These are phyloP conservation scores for Canariomyces notabilis DNA, from an alignment of 2,329 filamentous ascomycete species.

Conservation along the genomic window DNA sequence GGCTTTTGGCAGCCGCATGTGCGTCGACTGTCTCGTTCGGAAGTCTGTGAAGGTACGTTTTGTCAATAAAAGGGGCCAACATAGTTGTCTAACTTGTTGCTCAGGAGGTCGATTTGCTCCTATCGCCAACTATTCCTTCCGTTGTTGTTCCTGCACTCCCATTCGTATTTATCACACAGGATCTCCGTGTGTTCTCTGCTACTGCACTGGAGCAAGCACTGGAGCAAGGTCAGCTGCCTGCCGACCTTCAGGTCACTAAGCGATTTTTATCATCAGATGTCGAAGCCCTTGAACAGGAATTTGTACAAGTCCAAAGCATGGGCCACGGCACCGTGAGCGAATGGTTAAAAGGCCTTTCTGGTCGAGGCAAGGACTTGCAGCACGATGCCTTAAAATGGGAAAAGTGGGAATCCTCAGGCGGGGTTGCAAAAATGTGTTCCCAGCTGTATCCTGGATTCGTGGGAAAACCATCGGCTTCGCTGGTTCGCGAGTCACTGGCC, in stretches of 20 bases:
- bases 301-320: constrained; percentile 58
- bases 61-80: constrained; percentile 1
- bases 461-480: not conserved
- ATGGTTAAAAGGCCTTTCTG: constrained; percentile 71
- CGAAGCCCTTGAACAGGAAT: constrained; percentile 56
- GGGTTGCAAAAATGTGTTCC: constrained; percentile 34
- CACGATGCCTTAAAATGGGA: constrained; percentile 67
- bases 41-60: constrained; percentile 58
- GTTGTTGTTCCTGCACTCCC: constrained; percentile 64
- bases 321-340: constrained; percentile 67
- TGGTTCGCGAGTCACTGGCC: not conserved
- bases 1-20: constrained; percentile 63
- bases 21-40: constrained; percentile 58
- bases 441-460: constrained; percentile 20
- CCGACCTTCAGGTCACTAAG: constrained; percentile 54
- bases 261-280: constrained; percentile 61
- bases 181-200: constrained; percentile 56
- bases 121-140: constrained; percentile 56
- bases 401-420: constrained; percentile 57
- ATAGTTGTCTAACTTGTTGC: constrained; percentile 20
- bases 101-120: constrained; percentile 65
- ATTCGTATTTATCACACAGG: constrained; percentile 59
- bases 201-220: constrained; percentile 50
- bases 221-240: constrained; percentile 44
- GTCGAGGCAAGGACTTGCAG: constrained; percentile 55